A percentile compares a stretch with the other conserved stretches of the same genome.
phyloP scores from a whole-genome alignment of 306 rosid species.

The Fagus crenata region DNA sequence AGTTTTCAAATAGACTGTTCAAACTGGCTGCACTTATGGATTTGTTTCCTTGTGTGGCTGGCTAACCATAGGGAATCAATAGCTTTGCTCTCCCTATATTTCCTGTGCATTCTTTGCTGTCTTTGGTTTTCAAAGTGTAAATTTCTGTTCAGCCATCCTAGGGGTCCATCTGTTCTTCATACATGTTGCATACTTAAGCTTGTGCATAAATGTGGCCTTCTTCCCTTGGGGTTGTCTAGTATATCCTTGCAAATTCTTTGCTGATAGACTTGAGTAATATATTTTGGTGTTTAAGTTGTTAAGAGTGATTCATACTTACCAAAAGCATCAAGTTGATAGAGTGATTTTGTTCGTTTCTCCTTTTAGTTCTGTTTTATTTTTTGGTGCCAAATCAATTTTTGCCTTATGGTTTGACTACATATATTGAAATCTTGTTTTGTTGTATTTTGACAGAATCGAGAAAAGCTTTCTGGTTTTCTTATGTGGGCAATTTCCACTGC shows the following conservation, averaged over 20 bases:
- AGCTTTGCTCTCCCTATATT: background rate
- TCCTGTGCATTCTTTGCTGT: background rate
- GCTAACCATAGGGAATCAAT: slow-evolving; percentile 19
- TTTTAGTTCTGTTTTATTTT: background rate
- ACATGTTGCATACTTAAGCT: background rate
- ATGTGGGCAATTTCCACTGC: slow-evolving; percentile 70
- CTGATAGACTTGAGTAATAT: background rate
- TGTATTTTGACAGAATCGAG: slow-evolving; percentile 48
- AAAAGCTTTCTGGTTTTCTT: slow-evolving; percentile 63
- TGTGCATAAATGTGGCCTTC: background rate
- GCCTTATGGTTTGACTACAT: slow-evolving; percentile 4
- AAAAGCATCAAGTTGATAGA: background rate
- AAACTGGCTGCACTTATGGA: background rate
- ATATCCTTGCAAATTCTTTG: background rate
- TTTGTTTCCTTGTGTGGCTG: slow-evolving; percentile 22
- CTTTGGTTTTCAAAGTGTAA: background rate
- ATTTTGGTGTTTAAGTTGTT: background rate
- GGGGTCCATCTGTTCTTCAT: background rate
- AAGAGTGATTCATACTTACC: too few relatives aligned
- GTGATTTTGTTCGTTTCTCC: background rate
- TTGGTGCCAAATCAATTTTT: background rate
- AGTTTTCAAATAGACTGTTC: background rate
- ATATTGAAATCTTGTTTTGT: slow-evolving; percentile 5
- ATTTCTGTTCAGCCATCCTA: background rate
- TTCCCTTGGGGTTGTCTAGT: background rate